Base-by-base conservation (phyloP, 768 basidiomycete genomes). In the Aureoboletus auriporus region DNA sequence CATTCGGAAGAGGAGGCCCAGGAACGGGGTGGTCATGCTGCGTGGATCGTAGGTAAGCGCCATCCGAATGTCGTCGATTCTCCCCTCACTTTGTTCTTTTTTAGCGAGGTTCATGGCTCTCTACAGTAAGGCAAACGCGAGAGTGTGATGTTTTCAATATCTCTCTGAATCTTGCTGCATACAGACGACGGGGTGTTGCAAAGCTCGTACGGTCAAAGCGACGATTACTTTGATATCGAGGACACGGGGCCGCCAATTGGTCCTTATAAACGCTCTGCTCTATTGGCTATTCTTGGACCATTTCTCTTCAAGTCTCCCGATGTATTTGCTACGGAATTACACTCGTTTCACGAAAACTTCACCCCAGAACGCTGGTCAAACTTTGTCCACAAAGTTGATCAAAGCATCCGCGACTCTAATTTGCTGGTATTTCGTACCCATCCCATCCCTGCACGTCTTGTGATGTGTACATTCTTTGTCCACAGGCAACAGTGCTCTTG, bases 171-270 rank as follows among this genome's bases (percentile, higher is more conserved):
- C n/a, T 34, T 46, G 1, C 6, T 35, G 20, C 30, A 33, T 42
- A 14, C 16, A 65, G 64, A 60, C 11, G 62, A 66, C 0, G 66
- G 64, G 6, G 39, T 64, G 2, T 39, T 66, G 17, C 52, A 51
- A 27, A 68, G 59, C 20, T 62, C 62, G 20, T 68, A 66, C 41
- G 64, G 66, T 9, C 64, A 66, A 48, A 46, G 39, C 5, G 64
- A 68, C 36, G 66, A 66, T 34, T 61, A 58, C 40, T 68, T 64
- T 44, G 64, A 66, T 34, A 64, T 68, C 36, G 62, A 68, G 1
- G 50, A 53, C 31, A 52, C 50, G 5, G 46, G 47, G 4, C 49
- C 55, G 6, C 6, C 4, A 2, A 11, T 50, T 4, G 47, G 51
- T 2, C 41, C 61, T 23, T 66, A 66, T 20, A 35, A 39, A 42